Conservation (phyloP, 108 stramenopile species). For the Bacterosira constricta region DNA sequence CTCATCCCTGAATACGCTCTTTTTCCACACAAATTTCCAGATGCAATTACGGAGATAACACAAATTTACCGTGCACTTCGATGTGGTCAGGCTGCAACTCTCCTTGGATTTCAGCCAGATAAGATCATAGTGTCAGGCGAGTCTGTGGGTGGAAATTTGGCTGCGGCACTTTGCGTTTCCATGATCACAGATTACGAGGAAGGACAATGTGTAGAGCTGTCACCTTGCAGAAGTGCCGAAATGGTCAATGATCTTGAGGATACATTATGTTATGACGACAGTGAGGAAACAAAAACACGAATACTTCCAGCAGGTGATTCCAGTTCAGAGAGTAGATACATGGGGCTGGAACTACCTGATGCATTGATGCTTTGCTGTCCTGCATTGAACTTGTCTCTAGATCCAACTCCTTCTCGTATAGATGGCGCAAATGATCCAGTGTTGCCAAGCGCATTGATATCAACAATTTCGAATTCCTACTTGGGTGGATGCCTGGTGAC, state of each 20-base stretch:
- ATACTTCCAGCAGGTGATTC: background rate
- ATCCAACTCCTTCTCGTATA: slow-evolving; percentile 66
- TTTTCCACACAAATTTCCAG: slow-evolving; percentile 77
- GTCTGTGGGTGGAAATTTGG: slow-evolving; percentile 80
- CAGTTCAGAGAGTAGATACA: too few species aligned
- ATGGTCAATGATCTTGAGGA: slow-evolving; percentile 28
- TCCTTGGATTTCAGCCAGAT: slow-evolving; percentile 74
- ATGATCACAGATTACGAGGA: slow-evolving; percentile 48
- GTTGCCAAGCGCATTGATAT: slow-evolving; percentile 71
- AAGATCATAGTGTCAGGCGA: slow-evolving; percentile 83
- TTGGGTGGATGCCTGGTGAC: slow-evolving; percentile 49
- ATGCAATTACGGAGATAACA: slow-evolving; percentile 61
- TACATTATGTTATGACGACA: slow-evolving; percentile 12
- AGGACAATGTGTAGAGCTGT: slow-evolving; percentile 20
- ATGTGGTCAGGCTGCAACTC: slow-evolving; percentile 52
- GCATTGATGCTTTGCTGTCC: slow-evolving; percentile 83
- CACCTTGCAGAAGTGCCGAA: slow-evolving; percentile 13
- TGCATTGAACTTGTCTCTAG: slow-evolving; percentile 71
- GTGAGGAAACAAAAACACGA: background rate
- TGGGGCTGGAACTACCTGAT: slow-evolving; percentile 61
- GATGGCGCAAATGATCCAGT: slow-evolving; percentile 78
- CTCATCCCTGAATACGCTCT: slow-evolving; percentile 84
- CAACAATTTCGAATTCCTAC: slow-evolving; percentile 78
- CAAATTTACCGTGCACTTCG: slow-evolving; percentile 62
- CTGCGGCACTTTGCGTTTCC: slow-evolving; percentile 73